Evolutionary conservation across 768 basidiomycete species (phyloP).

Genomic region (Cystobasidium tubakii): DNA sequence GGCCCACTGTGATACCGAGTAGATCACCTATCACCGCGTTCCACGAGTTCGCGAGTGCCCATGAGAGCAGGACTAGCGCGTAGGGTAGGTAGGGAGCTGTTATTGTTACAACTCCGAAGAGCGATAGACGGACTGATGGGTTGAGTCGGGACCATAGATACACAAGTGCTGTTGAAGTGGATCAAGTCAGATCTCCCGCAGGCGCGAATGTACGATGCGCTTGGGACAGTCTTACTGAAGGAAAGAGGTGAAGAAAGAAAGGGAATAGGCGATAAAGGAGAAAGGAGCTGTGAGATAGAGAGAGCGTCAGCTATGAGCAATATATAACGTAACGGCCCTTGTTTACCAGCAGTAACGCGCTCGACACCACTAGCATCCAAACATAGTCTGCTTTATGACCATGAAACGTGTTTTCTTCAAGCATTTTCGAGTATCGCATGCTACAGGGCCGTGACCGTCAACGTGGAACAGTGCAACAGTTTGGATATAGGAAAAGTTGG

Average conservation of each 20-base stretch:
- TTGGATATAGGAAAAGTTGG: too few species aligned
- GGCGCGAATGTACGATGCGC: slow-evolving; percentile 58
- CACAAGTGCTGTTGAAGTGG: slow-evolving; percentile 78
- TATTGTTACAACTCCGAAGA: slow-evolving; percentile 91
- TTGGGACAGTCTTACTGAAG: slow-evolving; percentile 36
- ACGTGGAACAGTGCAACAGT: too few species aligned
- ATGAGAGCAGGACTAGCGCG: slow-evolving; percentile 77
- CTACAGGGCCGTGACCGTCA: too few species aligned
- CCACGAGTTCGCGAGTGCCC: slow-evolving; percentile 53
- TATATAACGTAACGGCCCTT: too few species aligned
- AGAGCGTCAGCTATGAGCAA: background rate
- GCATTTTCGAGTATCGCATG: slow-evolving; percentile 92
- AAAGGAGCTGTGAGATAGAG: slow-evolving; percentile 39
- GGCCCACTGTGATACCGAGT: slow-evolving; percentile 78
- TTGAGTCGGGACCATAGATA: slow-evolving; percentile 96
- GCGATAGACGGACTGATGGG: slow-evolving; percentile 86
- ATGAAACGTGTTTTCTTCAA: slow-evolving; percentile 93
- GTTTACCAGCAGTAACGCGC: slow-evolving; percentile 76
- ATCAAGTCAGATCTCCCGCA: slow-evolving; percentile 57
- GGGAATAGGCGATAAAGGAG: slow-evolving; percentile 51
- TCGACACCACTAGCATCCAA: slow-evolving; percentile 81
- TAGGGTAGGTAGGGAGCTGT: slow-evolving; percentile 91
- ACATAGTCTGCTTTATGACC: slow-evolving; percentile 89
- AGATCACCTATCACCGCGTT: slow-evolving; percentile 76
- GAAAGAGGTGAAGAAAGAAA: slow-evolving; percentile 57